Percentiles rank a stretch among this genome's conserved stretches.
Evolutionary conservation across 2,329 filamentous ascomycete species (phyloP).

Genomic region (Venturia carpophila): DNA sequence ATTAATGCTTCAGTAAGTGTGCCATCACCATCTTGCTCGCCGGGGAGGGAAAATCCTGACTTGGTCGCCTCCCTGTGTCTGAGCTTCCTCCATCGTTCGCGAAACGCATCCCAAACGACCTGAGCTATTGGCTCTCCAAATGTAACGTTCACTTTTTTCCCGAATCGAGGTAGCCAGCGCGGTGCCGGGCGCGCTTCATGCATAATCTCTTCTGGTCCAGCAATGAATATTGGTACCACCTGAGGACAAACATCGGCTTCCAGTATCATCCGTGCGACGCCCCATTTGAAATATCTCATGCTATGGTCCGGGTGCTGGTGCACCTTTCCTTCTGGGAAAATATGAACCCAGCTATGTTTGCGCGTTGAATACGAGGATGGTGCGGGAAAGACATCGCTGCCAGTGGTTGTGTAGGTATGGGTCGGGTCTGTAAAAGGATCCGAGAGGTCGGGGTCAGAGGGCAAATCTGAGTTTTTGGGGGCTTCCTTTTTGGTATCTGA

Average conservation of each 20-base stretch:
- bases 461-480: background rate
- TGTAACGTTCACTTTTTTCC: constrained; percentile 61
- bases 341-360: constrained; percentile 78
- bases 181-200: constrained; percentile 72
- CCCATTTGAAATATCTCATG: constrained; percentile 98
- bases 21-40: constrained; percentile 13
- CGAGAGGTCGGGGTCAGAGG: constrained; percentile 25
- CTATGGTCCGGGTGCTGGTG: constrained; percentile 74
- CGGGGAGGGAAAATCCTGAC: constrained; percentile 34
- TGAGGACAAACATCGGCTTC: constrained; percentile 83
- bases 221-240: constrained; percentile 88
- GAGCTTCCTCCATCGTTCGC: constrained; percentile 65
- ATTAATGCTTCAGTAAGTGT: constrained; percentile 54
- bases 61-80: constrained; percentile 44
- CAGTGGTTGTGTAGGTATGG: constrained; percentile 58
- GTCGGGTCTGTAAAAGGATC: constrained; percentile 50
- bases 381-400: constrained; percentile 56
- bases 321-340: constrained; percentile 92
- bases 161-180: constrained; percentile 67
- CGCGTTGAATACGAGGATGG: constrained; percentile 65
- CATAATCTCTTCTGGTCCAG: constrained; percentile 85
- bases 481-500: constrained; percentile 12
- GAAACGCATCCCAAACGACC: constrained; percentile 66
- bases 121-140: constrained; percentile 74
- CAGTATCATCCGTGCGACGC: constrained; percentile 80